A percentile compares a stretch with the other conserved stretches of the same genome.
These are phyloP conservation scores for Pugionium dolabratum DNA, from an alignment of 345 rosid genomes.

Conservation along the genomic window DNA sequence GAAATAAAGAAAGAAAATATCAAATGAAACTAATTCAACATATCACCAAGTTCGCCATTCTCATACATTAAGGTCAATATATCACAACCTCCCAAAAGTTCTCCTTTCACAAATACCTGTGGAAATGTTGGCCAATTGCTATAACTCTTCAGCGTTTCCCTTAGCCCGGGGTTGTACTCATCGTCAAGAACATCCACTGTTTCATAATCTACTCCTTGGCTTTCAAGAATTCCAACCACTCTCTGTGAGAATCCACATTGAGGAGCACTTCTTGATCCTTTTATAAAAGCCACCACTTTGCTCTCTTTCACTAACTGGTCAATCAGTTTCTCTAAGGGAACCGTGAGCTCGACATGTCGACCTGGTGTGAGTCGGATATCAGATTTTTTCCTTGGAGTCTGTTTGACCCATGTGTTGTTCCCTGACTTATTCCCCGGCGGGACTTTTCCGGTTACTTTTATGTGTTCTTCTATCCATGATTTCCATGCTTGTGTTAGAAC, in stretches of 20 bases:
- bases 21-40: constrained; percentile 43
- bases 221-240: constrained; percentile 78
- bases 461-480: constrained; percentile 95
- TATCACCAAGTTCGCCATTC: constrained; percentile 70
- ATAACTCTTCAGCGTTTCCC: constrained; percentile 80
- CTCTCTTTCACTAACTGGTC: constrained; percentile 79
- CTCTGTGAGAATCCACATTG: constrained; percentile 90
- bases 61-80: constrained; percentile 78
- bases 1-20: neutral
- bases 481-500: constrained; percentile 86
- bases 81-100: constrained; percentile 85
- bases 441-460: constrained; percentile 72
- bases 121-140: constrained; percentile 97
- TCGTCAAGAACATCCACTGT: constrained; percentile 89
- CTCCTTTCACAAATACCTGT: constrained; percentile 75
- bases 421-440: constrained; percentile 91
- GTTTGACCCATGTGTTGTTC: constrained; percentile 74
- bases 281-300: constrained; percentile 87
- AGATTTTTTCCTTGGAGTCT: constrained; percentile 64
- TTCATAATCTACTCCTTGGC: constrained; percentile 78
- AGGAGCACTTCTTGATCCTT: constrained; percentile 92
- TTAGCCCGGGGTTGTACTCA: constrained; percentile 70
- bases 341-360: constrained; percentile 71
- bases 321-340: constrained; percentile 70
- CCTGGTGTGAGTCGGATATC: constrained; percentile 93